These are phyloP conservation scores for Colletotrichum truncatum DNA, from an alignment of 2,329 filamentous ascomycete genomes.

Conservation along the genomic window DNA sequence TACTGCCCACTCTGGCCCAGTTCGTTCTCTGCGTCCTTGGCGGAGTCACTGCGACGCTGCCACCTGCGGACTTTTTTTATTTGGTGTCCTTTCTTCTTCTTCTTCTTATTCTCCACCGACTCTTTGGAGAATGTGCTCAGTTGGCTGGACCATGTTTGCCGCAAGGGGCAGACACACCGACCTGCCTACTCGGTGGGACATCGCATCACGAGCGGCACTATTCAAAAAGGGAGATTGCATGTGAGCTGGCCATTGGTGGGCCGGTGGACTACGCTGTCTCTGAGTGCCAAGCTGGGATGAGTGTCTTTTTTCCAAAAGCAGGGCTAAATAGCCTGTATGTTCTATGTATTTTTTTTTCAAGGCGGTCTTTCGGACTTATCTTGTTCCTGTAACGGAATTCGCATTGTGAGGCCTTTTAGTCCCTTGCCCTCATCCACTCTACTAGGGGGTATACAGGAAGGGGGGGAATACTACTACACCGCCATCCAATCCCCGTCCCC, in stretches of 20 bases:
- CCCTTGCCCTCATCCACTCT: too few species aligned
- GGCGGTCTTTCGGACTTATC: background rate
- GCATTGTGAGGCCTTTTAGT: too few species aligned
- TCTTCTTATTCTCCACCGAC: background rate
- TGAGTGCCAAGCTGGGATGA: background rate
- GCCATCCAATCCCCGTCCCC: background rate
- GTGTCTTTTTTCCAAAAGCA: too few species aligned
- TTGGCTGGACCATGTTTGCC: background rate
- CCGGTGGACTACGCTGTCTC: background rate
- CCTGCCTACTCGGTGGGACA: background rate
- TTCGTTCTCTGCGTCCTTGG: background rate
- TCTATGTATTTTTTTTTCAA: background rate
- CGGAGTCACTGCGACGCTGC: background rate
- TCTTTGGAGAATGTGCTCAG: background rate
- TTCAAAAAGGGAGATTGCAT: background rate
- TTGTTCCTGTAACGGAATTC: too few species aligned
- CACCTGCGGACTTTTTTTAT: background rate
- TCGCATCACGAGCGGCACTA: constrained; percentile 11
- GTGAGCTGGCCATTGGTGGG: constrained; percentile 13
- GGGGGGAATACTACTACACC: too few species aligned
- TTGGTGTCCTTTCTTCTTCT: too few species aligned
- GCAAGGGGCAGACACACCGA: background rate
- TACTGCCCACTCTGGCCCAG: background rate
- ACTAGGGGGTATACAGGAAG: too few species aligned
- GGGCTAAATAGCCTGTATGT: too few species aligned